Conservation (phyloP, 1,284 basidiomycete genomes). For the Rhodotorula mucilaginosa region DNA sequence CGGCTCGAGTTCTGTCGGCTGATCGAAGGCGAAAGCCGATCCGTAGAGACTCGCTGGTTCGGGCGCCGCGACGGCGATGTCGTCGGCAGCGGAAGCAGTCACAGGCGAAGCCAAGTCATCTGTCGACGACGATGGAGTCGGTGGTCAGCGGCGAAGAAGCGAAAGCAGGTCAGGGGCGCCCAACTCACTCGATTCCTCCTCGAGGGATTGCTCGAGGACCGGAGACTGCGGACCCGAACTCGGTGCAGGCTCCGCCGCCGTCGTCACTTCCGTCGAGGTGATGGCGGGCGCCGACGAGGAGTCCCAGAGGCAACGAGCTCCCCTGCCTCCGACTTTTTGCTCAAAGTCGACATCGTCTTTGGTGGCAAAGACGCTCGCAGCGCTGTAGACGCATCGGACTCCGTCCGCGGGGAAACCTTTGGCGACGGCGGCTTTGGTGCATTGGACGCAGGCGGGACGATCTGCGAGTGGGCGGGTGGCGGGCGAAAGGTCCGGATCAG, state of each 20-base stretch:
- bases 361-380: constrained; percentile 2
- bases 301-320: constrained; percentile 5
- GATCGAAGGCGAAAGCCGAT: too few relatives aligned
- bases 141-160: neutral
- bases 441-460: constrained; percentile 13
- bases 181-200: neutral
- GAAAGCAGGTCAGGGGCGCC: neutral
- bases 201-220: neutral
- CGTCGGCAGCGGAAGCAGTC: too few relatives aligned
- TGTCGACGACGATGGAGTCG: neutral
- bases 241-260: neutral
- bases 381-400: constrained; percentile 11
- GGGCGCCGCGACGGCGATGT: too few relatives aligned
- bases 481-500: neutral
- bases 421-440: constrained; percentile 5
- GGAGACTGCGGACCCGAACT: neutral
- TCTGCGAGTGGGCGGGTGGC: neutral
- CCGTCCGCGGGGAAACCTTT: neutral
- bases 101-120: neutral
- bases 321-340: constrained; percentile 7
- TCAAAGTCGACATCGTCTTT: constrained; percentile 7
- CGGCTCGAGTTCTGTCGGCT: too few relatives aligned
- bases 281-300: neutral
- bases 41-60: too few relatives aligned
- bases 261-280: neutral